Evolutionary conservation across 1,139 yeast genomes (phyloP).

Genomic region (Schwanniomyces etchellsii): DNA sequence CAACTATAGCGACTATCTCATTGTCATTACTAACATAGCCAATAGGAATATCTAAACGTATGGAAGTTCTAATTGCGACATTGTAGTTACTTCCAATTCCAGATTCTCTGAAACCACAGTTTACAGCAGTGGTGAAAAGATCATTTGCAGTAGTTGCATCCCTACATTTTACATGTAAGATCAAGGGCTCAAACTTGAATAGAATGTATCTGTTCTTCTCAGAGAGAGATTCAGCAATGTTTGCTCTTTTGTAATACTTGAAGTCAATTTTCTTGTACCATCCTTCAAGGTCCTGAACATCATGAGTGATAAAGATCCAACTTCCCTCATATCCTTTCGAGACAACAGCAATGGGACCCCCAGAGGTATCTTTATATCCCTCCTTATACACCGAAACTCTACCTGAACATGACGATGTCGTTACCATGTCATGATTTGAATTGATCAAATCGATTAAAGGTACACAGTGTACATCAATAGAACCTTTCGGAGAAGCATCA

Average conservation of each 20-base stretch:
- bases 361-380: conserved; percentile 36
- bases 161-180: conserved; percentile 77
- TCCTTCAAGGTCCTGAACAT: conserved; percentile 37
- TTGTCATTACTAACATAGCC: conserved; percentile 41
- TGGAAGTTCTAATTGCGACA: conserved; percentile 74
- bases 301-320: conserved; percentile 83
- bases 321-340: conserved; percentile 84
- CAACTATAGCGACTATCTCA: conserved; percentile 34
- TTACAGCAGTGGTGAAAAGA: conserved; percentile 68
- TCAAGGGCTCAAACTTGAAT: conserved; percentile 79
- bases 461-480: conserved; percentile 64
- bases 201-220: conserved; percentile 48
- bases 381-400: conserved; percentile 76
- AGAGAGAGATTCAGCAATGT: conserved; percentile 6
- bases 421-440: conserved; percentile 60
- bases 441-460: conserved; percentile 71
- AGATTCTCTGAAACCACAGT: conserved; percentile 80
- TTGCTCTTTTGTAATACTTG: conserved; percentile 10
- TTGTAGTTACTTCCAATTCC: conserved; percentile 77
- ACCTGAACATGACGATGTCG: conserved; percentile 88
- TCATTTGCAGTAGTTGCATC: conserved; percentile 51
- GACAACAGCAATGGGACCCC: conserved; percentile 44
- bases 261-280: conserved; percentile 45
- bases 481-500: conserved; percentile 82
- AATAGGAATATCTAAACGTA: conserved; percentile 68